phyloP scores from a whole-genome alignment of 225 moss, liverwort and hornwort genomes.

The Bryoerythrophyllum caledonicum region DNA sequence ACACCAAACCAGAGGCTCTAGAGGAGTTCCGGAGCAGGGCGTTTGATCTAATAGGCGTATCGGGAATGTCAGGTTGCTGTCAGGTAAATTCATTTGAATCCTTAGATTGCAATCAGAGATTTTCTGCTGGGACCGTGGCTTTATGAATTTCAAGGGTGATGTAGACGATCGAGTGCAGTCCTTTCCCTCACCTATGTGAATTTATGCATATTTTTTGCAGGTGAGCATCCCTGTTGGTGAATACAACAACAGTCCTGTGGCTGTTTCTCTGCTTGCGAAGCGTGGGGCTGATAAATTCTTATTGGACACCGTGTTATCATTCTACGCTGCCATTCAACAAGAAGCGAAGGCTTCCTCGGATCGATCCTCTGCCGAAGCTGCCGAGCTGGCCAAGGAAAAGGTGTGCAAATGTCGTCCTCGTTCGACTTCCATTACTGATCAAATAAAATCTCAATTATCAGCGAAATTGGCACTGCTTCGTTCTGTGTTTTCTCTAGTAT shows the following conservation, averaged over 20 bases:
- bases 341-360: constrained; percentile 56
- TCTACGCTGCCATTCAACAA: constrained; percentile 71
- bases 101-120: background rate
- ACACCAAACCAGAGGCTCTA: constrained; percentile 53
- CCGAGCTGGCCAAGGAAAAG: constrained; percentile 91
- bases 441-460: background rate
- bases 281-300: constrained; percentile 91
- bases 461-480: background rate
- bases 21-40: constrained; percentile 73
- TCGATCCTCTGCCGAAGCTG: constrained; percentile 47
- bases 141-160: background rate
- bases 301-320: constrained; percentile 71
- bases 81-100: constrained; percentile 52
- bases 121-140: constrained; percentile 1
- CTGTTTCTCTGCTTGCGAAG: constrained; percentile 83
- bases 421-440: constrained; percentile 2
- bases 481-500: background rate
- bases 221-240: constrained; percentile 78
- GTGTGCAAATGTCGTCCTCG: constrained; percentile 27
- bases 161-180: background rate
- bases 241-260: constrained; percentile 63
- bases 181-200: background rate
- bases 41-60: constrained; percentile 68
- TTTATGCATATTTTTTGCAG: constrained; percentile 42
- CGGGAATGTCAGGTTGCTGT: constrained; percentile 97